phyloP scores from a whole-genome alignment of 1,284 basidiomycete species.

The Athelia psychrophila region DNA sequence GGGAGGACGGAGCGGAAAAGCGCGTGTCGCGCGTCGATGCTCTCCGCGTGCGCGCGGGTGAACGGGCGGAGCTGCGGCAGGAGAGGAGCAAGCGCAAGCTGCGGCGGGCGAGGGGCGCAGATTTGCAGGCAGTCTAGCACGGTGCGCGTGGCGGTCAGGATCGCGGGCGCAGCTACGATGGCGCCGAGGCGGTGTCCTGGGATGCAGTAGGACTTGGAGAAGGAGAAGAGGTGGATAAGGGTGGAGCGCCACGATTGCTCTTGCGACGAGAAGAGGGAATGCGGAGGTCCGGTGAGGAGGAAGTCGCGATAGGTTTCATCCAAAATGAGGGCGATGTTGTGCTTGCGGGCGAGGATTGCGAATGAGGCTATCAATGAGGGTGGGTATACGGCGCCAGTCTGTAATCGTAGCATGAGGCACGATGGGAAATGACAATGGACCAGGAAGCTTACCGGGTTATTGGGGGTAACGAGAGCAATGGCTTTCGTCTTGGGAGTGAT shows the following conservation, averaged over 20 bases:
- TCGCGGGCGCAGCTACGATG: constrained; percentile 60
- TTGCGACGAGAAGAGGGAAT: constrained; percentile 44
- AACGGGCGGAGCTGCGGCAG: constrained; percentile 52
- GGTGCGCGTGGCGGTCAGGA: constrained; percentile 57
- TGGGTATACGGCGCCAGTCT: constrained; percentile 81
- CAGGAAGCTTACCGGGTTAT: constrained; percentile 56
- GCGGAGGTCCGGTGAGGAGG: constrained; percentile 52
- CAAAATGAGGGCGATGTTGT: constrained; percentile 73
- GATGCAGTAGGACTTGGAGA: constrained; percentile 81
- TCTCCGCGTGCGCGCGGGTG: constrained; percentile 47
- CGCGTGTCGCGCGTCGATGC: constrained; percentile 53
- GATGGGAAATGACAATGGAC: not conserved
- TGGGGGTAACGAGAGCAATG: constrained; percentile 75
- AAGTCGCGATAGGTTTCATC: constrained; percentile 92
- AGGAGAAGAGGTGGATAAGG: constrained; percentile 76
- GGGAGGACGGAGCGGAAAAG: constrained; percentile 55
- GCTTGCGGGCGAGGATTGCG: constrained; percentile 54
- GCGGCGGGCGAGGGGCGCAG: constrained; percentile 72
- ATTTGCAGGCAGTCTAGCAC: constrained; percentile 81
- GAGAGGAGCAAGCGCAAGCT: constrained; percentile 61
- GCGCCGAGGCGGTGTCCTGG: constrained; percentile 85
- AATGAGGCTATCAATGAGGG: constrained; percentile 62
- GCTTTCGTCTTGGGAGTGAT: constrained; percentile 63
- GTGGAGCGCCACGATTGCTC: constrained; percentile 52
- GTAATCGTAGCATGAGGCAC: constrained; percentile 8